These are phyloP conservation scores for Fusarium coicis DNA, from an alignment of 2,329 filamentous ascomycete genomes.

Conservation along the genomic window DNA sequence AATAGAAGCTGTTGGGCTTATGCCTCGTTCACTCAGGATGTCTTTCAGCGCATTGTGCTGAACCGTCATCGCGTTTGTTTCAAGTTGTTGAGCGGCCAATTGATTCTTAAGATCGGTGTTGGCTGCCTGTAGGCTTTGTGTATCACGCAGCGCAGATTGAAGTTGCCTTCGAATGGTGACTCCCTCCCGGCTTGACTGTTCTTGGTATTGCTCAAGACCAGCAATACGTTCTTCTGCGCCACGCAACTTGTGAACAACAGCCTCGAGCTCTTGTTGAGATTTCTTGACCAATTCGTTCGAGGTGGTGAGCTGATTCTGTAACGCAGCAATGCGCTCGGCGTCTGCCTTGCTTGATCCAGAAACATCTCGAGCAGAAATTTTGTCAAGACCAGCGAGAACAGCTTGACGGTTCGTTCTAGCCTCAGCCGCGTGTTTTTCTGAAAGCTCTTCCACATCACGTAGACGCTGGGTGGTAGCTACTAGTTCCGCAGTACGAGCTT, in stretches of 20 bases:
- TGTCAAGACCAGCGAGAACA: slow-evolving; percentile 84
- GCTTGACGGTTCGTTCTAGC: slow-evolving; percentile 86
- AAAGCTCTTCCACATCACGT: slow-evolving; percentile 86
- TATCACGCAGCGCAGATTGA: slow-evolving; percentile 84
- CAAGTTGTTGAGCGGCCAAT: slow-evolving; percentile 86
- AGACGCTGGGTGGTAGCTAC: slow-evolving; percentile 79
- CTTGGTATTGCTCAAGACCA: slow-evolving; percentile 95
- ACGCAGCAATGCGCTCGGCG: slow-evolving; percentile 74
- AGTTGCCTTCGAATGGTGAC: slow-evolving; percentile 90
- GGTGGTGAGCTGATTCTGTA: slow-evolving; percentile 82
- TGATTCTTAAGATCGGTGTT: slow-evolving; percentile 86
- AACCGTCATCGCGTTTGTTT: slow-evolving; percentile 91
- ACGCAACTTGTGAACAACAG: slow-evolving; percentile 87
- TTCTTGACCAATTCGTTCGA: slow-evolving; percentile 85
- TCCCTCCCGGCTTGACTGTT: slow-evolving; percentile 94
- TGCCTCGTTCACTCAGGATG: slow-evolving; percentile 87
- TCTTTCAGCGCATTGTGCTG: slow-evolving; percentile 95
- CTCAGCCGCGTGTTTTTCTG: slow-evolving; percentile 87
- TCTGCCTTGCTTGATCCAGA: slow-evolving; percentile 60
- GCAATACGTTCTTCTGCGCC: slow-evolving; percentile 96
- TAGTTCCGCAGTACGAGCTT: slow-evolving; percentile 81
- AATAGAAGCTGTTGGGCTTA: slow-evolving; percentile 78
- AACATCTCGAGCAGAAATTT: slow-evolving; percentile 68
- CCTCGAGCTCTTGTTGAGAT: slow-evolving; percentile 89
- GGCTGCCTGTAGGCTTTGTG: slow-evolving; percentile 81